Base-by-base conservation (phyloP, 2,329 filamentous ascomycete genomes). In the Capronia epimyces region DNA sequence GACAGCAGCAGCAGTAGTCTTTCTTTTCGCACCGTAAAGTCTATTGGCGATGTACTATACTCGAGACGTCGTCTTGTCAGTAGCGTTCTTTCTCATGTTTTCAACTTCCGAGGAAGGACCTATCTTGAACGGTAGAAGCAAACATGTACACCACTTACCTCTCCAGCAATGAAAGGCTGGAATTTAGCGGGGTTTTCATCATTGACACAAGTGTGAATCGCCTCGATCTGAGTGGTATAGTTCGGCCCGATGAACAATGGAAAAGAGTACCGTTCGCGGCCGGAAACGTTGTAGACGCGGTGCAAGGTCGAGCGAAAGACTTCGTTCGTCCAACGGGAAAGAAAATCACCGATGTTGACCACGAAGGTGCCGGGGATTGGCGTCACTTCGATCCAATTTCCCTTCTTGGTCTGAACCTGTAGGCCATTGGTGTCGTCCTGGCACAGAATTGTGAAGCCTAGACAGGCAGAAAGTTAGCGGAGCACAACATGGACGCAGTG, bases 381-480 rank as follows among this genome's bases (percentile, higher is more conserved):
- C 1, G 60, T 57, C 2, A 65, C 73, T 18, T 68, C 65, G 5
- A 75, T 61, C 50, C 73, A 78, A 2, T 62, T 63, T 0, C 71
- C 72, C 0, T 64, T 62, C 3, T 56, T 57, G 22, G 64, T 60
- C 56, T 75, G 69, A 6, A 79, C 72, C 53, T 79, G 73, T 16
- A 80, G 60, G 0, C 76, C 77, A 3, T 74, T 74, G 37, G 68
- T 67, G 20, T 70, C 67, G 57, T 80, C 76, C 60, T 81, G 77
- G 56, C 79, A 78, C 2, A 80, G 63, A 47, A 81, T 53, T 0
- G 77, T 80, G 25, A 79, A 70, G 9, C n/a, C n/a, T n/a, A n/a
- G n/a, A n/a, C n/a, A n/a, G n/a, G n/a, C n/a, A n/a, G n/a, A n/a
- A n/a, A n/a, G n/a, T n/a, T n/a, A n/a, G n/a, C n/a, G n/a, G n/a